Percentiles rank a stretch among this genome's conserved stretches.
Conservation (phyloP, 2,329 filamentous ascomycete genomes). For the Diaporthe sp. region DNA sequence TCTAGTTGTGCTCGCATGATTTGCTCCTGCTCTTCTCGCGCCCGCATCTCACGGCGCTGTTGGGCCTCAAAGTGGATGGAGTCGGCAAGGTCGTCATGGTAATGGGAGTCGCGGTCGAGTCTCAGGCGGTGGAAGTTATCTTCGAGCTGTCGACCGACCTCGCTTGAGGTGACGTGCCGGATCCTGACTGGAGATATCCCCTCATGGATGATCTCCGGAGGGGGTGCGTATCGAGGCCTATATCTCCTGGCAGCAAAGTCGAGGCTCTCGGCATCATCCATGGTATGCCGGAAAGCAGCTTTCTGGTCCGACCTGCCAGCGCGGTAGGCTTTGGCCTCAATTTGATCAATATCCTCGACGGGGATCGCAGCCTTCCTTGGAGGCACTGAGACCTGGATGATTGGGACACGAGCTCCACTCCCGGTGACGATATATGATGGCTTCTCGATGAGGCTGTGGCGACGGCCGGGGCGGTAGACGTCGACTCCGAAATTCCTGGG, state of each 20-base stretch:
- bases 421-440: conserved; percentile 26
- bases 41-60: conserved; percentile 1
- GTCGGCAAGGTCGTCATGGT: not conserved
- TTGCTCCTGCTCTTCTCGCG: conserved; percentile 25
- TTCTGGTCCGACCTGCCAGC: conserved; percentile 21
- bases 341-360: conserved; percentile 2
- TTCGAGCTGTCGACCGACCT: conserved; percentile 28
- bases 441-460: conserved; percentile 3
- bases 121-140: not conserved
- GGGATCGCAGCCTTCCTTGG: conserved; percentile 13
- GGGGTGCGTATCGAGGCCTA: conserved; percentile 19
- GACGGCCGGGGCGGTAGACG: conserved; percentile 3
- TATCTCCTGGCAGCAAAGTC: conserved; percentile 18
- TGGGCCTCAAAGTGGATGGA: not conserved
- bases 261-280: not conserved
- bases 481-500: conserved; percentile 12
- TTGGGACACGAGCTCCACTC: conserved; percentile 12
- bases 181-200: not conserved
- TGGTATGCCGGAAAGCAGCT: conserved; percentile 3
- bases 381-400: not conserved
- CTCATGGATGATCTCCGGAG: not conserved
- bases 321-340: conserved; percentile 18
- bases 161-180: conserved; percentile 28
- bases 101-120: not conserved
- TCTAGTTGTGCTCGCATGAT: conserved; percentile 10